Base-by-base conservation (phyloP, 192 early-diverging fungal species). In the Spizellomyces punctatus region DNA sequence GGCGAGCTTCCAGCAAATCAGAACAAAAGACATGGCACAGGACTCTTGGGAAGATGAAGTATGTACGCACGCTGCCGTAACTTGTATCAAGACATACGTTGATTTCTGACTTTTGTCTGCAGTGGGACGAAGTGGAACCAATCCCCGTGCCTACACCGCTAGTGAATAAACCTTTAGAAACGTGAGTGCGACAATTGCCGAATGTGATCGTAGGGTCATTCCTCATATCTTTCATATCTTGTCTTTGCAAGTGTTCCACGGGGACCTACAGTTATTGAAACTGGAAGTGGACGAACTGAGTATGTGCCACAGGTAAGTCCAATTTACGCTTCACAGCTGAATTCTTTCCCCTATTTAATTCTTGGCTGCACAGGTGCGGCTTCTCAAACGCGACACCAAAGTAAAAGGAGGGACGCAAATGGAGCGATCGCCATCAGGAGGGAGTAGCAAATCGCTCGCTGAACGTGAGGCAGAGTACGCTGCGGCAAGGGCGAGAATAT, bases 381-480 rank as follows among this genome's bases (percentile, higher is more conserved):
- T 72, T 10, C 42, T 72, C 42, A 72, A 72, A 43, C 70, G 70
- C 16, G 62, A 70, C 41, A 19, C 66, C 16, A 61, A 61, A n/a
- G 41, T 27, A 16, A 36, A 49, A 17, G 41, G 14, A 10, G 59
- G 41, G 47, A 19, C n/a, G 10, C 22, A 14, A 48, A 65, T 64
- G 47, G 49, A 46, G n/a, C 70, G 62, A 22, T 43, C 70, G 14
- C 10, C 61, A 16, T 72, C 70, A 16, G 61, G 62, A 8, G 22
- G 19, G 10, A 27, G 65, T 46, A 14, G 12, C 17, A 69, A 75
- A 47, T 68, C 73, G 9, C 58, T 69, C 10, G 73, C 65, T 36
- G 73, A 75, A 16, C 16, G 66, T 2, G 66, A 75, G 55, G 66
- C 64, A 5, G 66, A 69, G n/a, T 75, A 75, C 60, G 50, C 41